Conservation (phyloP, 306 rosid genomes). For the Leucaena leucocephala region DNA sequence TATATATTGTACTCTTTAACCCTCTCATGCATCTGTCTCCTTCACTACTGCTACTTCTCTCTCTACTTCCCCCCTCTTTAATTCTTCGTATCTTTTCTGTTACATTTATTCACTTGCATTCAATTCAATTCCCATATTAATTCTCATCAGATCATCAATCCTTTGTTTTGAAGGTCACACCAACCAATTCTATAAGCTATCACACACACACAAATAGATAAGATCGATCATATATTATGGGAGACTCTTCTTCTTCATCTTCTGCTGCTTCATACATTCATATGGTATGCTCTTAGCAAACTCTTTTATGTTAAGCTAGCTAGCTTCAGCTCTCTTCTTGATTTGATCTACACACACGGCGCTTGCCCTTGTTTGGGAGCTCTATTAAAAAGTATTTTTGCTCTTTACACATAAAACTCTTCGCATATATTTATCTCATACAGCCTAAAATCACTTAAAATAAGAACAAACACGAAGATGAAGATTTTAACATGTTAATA, state of each 20-base stretch:
- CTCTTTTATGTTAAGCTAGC: neutral
- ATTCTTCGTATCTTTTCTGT: neutral
- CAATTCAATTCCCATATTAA: neutral
- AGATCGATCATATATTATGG: conserved; percentile 48
- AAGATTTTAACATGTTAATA: neutral
- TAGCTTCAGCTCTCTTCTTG: neutral
- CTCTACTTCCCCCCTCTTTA: neutral
- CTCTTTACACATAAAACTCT: too few species aligned
- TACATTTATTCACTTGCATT: neutral
- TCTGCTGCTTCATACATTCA: conserved; percentile 85
- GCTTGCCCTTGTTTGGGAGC: too few species aligned
- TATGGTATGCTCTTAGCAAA: conserved; percentile 55
- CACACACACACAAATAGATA: neutral
- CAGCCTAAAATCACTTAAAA: too few species aligned
- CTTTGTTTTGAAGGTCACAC: conserved; percentile 14
- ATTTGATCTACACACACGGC: neutral
- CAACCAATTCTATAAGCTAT: neutral
- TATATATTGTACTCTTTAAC: neutral
- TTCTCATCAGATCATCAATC: neutral
- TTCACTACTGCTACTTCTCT: too few species aligned
- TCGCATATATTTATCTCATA: too few species aligned
- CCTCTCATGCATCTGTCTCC: neutral
- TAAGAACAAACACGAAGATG: neutral
- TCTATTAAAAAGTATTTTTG: too few species aligned
- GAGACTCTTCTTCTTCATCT: conserved; percentile 59